A percentile compares a stretch with the other conserved stretches of the same genome.
Conservation (phyloP, 768 basidiomycete genomes). For the Lyophyllum shimeji region DNA sequence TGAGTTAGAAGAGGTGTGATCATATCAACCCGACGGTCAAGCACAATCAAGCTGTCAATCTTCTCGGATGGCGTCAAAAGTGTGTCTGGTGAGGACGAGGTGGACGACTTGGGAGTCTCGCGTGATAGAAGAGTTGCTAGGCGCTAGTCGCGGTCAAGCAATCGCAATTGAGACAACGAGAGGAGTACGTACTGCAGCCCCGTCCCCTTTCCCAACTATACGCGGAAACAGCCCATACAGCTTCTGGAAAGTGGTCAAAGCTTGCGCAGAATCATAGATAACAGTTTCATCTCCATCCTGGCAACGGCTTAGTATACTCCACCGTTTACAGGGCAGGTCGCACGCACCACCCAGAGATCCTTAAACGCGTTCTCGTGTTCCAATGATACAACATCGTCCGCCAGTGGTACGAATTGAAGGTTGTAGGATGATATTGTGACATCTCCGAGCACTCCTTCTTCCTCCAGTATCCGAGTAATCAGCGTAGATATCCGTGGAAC, state of each 20-base stretch:
- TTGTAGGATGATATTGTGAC: slow-evolving; percentile 84
- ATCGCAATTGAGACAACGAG: slow-evolving; percentile 3
- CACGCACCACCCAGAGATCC: slow-evolving; percentile 87
- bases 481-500: slow-evolving; percentile 88
- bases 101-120: slow-evolving; percentile 44
- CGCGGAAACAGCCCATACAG: slow-evolving; percentile 89
- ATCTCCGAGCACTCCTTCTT: slow-evolving; percentile 98
- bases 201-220: slow-evolving; percentile 91
- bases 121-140: slow-evolving; percentile 71
- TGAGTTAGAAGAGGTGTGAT: slow-evolving; percentile 95
- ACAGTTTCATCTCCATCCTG: slow-evolving; percentile 94
- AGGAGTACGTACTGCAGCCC: slow-evolving; percentile 55
- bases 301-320: not conserved
- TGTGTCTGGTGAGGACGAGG: slow-evolving; percentile 35
- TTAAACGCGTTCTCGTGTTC: slow-evolving; percentile 85
- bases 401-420: slow-evolving; percentile 91
- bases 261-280: slow-evolving; percentile 86
- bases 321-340: slow-evolving; percentile 6
- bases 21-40: slow-evolving; percentile 93
- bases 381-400: slow-evolving; percentile 89
- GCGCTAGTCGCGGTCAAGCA: slow-evolving; percentile 45
- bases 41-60: slow-evolving; percentile 83
- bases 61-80: slow-evolving; percentile 50
- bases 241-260: slow-evolving; percentile 78
- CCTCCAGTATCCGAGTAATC: slow-evolving; percentile 84